Base-by-base conservation (phyloP, 768 basidiomycete genomes). In the Mycena albidolilacea region DNA sequence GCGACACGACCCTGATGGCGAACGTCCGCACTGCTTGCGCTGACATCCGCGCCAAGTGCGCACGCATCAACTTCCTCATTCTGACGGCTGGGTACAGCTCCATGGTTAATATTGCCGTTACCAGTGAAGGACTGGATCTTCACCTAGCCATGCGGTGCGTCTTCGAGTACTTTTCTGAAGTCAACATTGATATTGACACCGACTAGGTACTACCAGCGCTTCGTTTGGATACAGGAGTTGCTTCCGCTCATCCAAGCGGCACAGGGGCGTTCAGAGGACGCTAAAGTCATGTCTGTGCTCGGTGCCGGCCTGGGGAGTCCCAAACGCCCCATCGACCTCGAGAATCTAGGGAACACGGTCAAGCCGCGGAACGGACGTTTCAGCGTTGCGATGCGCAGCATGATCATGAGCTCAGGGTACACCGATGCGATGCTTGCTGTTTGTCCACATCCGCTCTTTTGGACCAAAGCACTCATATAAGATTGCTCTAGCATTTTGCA, bases 1-100 rank as follows among this genome's bases (percentile, higher is more conserved):
- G 82, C 79, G 83, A 85, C 62, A 79, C 77, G 37, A 75, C 77
- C 54, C 76, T 83, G 58, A 83, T 85, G 81, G 69, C 71, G 61
- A 80, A 84, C 72, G 79, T 84, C 30, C 78, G 79, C 67, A 69
- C 71, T 41, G 78, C 77, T 61, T 77, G 82, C 44, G 67, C 73
- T 8, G 75, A 77, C 23, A 80, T 85, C 38, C 74, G 71, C 14
- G 62, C 69, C 15, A 82, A 80, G 71, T 50, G 84, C 46, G 19
- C 35, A 23, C 55, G 67, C 48, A 14, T 73, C 4, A 84, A 85
- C 78, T 84, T 79, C 69, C 77, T 85, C 67, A 80, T 83, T 0
- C n/a, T 83, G 58, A 77, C 80, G 7, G 74, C 81, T 14, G 83
- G 81, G 2, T 75, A 82, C 39, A 60, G 80, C 67, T 77, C 78